Conservation (phyloP, 208 protist species). For the Angomonas deanei region DNA sequence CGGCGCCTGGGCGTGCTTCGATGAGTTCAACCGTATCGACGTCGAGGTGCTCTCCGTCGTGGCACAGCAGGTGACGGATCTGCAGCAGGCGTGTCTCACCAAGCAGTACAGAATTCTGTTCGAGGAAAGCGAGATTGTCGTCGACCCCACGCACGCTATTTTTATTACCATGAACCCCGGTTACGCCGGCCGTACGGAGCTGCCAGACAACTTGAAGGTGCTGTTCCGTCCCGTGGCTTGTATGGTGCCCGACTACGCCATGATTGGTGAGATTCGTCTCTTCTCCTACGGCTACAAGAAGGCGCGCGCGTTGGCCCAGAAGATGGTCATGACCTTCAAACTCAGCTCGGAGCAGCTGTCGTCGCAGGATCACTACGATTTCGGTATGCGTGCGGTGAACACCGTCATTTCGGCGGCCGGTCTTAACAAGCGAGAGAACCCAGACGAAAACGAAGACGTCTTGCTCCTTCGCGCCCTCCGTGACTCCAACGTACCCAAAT, state of each 20-base stretch:
- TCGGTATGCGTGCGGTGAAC: slow-evolving; percentile 99
- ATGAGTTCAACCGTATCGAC: slow-evolving; percentile 99
- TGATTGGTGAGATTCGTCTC: slow-evolving; percentile 98
- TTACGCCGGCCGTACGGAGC: slow-evolving; percentile 97
- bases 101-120: slow-evolving; percentile 93
- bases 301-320: slow-evolving; percentile 90
- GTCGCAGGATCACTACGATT: slow-evolving; percentile 98
- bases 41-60: slow-evolving; percentile 97
- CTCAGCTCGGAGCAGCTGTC: slow-evolving; percentile 98
- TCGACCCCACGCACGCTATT: slow-evolving; percentile 93
- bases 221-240: slow-evolving; percentile 97
- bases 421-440: slow-evolving; percentile 91
- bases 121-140: slow-evolving; percentile 90
- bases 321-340: slow-evolving; percentile 98
- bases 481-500: slow-evolving; percentile 98
- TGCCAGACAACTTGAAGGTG: slow-evolving; percentile 98
- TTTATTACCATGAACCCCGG: slow-evolving; percentile 99
- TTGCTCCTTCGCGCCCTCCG: slow-evolving; percentile 93
- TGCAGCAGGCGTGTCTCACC: slow-evolving; percentile 92
- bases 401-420: slow-evolving; percentile 98
- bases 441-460: slow-evolving; percentile 90
- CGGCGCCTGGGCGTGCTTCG: slow-evolving; percentile 98
- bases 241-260: slow-evolving; percentile 99
- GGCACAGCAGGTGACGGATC: slow-evolving; percentile 94
- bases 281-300: slow-evolving; percentile 98